phyloP scores from a whole-genome alignment of 768 basidiomycete genomes.

The Podaxis sp. region DNA sequence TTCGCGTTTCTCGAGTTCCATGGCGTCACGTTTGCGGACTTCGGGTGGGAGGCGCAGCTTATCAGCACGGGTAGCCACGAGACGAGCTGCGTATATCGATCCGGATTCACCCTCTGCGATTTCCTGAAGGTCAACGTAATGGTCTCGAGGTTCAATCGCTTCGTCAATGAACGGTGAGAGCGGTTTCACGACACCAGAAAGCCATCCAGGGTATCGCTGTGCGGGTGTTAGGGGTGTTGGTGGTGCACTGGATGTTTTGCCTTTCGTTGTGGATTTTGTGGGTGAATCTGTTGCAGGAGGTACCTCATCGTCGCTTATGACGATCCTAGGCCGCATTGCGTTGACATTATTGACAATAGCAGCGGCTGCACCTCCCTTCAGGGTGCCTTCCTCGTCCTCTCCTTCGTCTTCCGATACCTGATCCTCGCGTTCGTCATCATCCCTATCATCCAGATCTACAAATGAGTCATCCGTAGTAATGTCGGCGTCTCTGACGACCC shows the following conservation, averaged over 20 bases:
- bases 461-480: neutral
- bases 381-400: conserved; percentile 17
- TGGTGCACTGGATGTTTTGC: conserved; percentile 10
- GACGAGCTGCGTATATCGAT: conserved; percentile 50
- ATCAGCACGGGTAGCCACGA: conserved; percentile 26
- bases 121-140: conserved; percentile 67
- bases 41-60: conserved; percentile 36
- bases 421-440: conserved; percentile 17
- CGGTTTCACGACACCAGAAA: conserved; percentile 54
- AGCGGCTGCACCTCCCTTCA: conserved; percentile 20
- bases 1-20: conserved; percentile 27
- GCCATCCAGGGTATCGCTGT: conserved; percentile 58
- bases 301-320: conserved; percentile 25
- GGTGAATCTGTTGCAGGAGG: conserved; percentile 10
- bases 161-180: conserved; percentile 63
- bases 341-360: conserved; percentile 23
- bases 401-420: conserved; percentile 15
- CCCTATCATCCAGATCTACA: conserved; percentile 6
- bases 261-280: conserved; percentile 22
- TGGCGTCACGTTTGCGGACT: conserved; percentile 33
- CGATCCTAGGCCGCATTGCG: conserved; percentile 26
- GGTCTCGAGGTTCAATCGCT: conserved; percentile 52
- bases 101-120: conserved; percentile 85
- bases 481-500: neutral
- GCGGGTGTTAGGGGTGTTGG: conserved; percentile 36